Evolutionary conservation across 2,329 filamentous ascomycete species (phyloP).

Genomic region (Cryphonectria japonica): DNA sequence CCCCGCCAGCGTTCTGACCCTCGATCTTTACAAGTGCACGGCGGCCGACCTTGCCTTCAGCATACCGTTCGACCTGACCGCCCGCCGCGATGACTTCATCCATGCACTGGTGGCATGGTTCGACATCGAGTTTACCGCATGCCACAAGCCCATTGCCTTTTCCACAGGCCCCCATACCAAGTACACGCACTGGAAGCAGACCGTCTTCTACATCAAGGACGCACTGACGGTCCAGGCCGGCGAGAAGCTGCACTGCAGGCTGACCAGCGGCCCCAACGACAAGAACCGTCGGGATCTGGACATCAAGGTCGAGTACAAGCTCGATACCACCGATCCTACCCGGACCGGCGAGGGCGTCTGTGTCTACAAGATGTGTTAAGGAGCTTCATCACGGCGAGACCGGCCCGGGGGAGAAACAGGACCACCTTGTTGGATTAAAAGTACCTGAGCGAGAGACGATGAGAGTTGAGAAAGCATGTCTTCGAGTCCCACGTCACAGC

Average conservation of each 20-base stretch:
- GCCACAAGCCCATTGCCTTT: conserved; percentile 97
- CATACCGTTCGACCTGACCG: conserved; percentile 74
- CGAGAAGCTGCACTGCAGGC: conserved; percentile 73
- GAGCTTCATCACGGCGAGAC: conserved; percentile 14
- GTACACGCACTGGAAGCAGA: conserved; percentile 99
- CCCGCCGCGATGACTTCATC: conserved; percentile 89
- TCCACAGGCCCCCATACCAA: conserved; percentile 97
- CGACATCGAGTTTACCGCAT: conserved; percentile 97
- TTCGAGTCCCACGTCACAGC: background rate
- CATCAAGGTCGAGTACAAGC: conserved; percentile 81
- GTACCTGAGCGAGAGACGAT: background rate
- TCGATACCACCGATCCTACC: conserved; percentile 74
- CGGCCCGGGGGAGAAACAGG: background rate
- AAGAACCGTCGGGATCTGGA: conserved; percentile 96
- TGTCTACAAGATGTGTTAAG: conserved; percentile 78
- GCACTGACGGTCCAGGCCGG: conserved; percentile 89
- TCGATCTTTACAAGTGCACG: conserved; percentile 92
- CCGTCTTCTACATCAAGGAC: conserved; percentile 95
- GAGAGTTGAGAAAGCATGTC: background rate
- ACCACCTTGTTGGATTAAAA: background rate
- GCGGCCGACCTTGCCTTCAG: conserved; percentile 82
- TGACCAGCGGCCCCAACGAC: conserved; percentile 85
- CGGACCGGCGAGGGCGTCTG: conserved; percentile 71
- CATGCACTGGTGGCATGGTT: conserved; percentile 98
- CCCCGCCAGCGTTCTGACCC: conserved; percentile 78